Evolutionary conservation across 257 asterid species (phyloP), one percentile per base, ranked within the genome.

Genomic region (Nemophila menziesii): DNA sequence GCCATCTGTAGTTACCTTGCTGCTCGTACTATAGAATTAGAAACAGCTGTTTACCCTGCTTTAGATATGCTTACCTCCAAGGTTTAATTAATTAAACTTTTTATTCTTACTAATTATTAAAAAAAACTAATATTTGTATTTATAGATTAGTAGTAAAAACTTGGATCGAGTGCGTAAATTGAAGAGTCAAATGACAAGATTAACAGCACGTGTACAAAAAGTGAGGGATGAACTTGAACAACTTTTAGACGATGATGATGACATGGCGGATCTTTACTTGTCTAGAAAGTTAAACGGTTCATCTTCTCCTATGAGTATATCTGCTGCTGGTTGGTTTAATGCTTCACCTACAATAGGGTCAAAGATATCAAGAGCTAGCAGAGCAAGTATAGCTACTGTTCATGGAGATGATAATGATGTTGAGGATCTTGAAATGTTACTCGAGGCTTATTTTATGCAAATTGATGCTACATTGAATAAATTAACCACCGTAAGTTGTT

Each of bases 361-460:
- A 53, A 82, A 72, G 71, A 82, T 87, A 54, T 87, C 97, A 8
- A 71, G 83, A 60, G 89, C 77, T 48, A 75, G 95, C 51, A 58
- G 92, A 73, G 93, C 89, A 54, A 87, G 97, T 60, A n/a, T 83
- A 8, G 93, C 86, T 39, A 87, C 95, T 5, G 46, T 71, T 38
- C 79, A 77, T 17, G 95, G 92, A 50, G 93, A 87, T 57, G 97
- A 87, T 50, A 12, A 47, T 56, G 46, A 19, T 43, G 33, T 53
- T 65, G 57, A 79, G 63, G 94, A 85, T 71, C 89, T 85, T 16
- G 96, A 85, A 71, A 85, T 85, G 96, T 69, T 85, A 16, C 58
- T 85, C 59, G 96, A 87, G 97, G 95, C 95, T 43, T 86, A 86
- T 69, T 86, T 86, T 60, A 77, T 79, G 94, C 97, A 86, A 60